Base-by-base conservation (phyloP, 2,329 filamentous ascomycete species). In the Lachnellula suecica region DNA sequence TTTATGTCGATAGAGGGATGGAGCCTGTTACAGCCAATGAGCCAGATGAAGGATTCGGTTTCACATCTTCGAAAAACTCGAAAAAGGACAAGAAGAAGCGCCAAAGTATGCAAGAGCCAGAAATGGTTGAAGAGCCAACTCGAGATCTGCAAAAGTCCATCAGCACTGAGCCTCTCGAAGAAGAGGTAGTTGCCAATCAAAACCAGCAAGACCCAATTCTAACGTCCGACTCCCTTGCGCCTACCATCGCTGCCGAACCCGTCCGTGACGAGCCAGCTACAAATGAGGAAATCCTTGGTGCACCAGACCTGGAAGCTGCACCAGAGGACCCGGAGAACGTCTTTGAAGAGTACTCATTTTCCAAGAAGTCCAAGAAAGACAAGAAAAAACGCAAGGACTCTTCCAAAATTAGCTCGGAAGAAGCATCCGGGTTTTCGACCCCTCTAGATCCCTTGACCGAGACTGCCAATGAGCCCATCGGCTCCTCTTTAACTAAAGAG, bases 341-440 rank as follows among this genome's bases (percentile, higher is more conserved):
- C 4, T 44, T 43, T 10, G 42, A 50, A 3, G 43, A 47, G 27
- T 44, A 38, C 20, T 13, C 37, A 8, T 38, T 35, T n/a, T 44
- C 40, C 22, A 53, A 53, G 22, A 44, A 47, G 19, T 57, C 47
- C 15, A 54, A 57, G 40, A 51, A 54, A 37, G 59, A 57, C 44
- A 64, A 65, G 20, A 53, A 58, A 10, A 52, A 52, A 22, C 20
- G 44, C 13, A 51, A 51, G 13, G 27, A 41, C 27, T 47, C 44
- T 11, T 46, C 45, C 10, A 49, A 47, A 22, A 2, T 20, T 4
- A n/a, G 43, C 10, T 42, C 38, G n/a, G 44, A 37, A 13, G 29
- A 50, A 44, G n/a, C 22, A 3, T 50, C 41, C 8, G 41, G 31
- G 13, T 20, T 50, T 19, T 44, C 41, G 19, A 44, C 48, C 3